Evolutionary conservation across 2,329 filamentous ascomycete species (phyloP).

Genomic region (Fonsecaea pedrosoi): DNA sequence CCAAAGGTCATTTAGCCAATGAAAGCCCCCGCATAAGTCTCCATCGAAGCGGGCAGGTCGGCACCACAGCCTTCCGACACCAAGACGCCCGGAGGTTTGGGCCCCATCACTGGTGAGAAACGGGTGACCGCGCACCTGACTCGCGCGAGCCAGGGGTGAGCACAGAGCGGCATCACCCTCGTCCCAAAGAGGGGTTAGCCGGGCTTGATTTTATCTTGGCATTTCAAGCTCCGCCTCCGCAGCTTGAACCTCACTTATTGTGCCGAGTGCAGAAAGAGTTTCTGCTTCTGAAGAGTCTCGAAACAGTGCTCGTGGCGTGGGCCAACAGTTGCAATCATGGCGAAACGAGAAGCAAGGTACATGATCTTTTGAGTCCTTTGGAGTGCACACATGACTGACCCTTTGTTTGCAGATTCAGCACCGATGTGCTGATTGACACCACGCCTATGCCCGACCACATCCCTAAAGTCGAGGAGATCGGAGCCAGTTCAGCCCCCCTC

Average conservation of each 20-base stretch:
- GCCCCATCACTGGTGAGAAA: no score
- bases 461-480: conserved; percentile 91
- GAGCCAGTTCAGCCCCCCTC: conserved; percentile 88
- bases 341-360: conserved; percentile 38
- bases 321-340: conserved; percentile 31
- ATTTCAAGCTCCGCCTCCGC: conserved; percentile 39
- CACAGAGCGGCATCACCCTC: conserved; percentile 18
- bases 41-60: no score
- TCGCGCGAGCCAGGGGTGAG: no score
- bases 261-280: background rate
- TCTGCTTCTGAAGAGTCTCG: background rate
- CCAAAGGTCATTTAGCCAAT: no score
- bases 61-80: no score
- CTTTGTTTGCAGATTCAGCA: conserved; percentile 77
- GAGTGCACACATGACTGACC: background rate
- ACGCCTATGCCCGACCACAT: conserved; percentile 92
- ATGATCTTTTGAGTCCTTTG: background rate
- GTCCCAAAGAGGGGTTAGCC: conserved; percentile 15
- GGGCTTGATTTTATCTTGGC: background rate
- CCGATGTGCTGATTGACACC: conserved; percentile 90
- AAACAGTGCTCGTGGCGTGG: conserved; percentile 10
- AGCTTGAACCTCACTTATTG: conserved; percentile 13
- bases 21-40: no score
- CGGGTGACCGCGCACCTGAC: no score
- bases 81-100: no score